Evolutionary conservation across 75 land plant species (phyloP).

Genomic region (Cupressus sempervirens): DNA sequence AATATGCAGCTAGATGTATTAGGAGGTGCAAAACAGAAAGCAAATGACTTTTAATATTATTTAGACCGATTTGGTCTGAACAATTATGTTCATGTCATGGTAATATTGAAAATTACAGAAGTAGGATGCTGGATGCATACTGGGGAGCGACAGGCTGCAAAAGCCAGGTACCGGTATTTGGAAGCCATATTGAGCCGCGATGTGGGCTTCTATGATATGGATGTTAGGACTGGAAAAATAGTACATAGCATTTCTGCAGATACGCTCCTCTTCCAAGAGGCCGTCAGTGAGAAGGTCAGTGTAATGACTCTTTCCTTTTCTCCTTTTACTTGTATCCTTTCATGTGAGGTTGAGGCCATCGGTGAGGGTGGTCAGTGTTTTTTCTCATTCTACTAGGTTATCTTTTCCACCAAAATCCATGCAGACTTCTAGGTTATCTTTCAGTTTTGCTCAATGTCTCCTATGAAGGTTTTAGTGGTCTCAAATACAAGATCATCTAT

Average conservation of each 20-base stretch:
- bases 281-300: constrained; percentile 22
- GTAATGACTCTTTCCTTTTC: background rate
- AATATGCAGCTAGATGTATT: background rate
- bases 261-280: constrained; percentile 15
- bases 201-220: constrained; percentile 21
- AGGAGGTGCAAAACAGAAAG: background rate
- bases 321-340: background rate
- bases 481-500: background rate
- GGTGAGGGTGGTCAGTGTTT: too few relatives aligned
- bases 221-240: constrained; percentile 15
- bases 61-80: background rate
- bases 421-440: background rate
- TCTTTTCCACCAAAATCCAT: background rate
- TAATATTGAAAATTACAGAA: constrained; percentile 5
- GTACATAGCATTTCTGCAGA: constrained; percentile 12
- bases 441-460: background rate
- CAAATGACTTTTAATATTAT: background rate
- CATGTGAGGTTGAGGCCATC: background rate
- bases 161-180: constrained; percentile 13
- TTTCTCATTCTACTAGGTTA: background rate
- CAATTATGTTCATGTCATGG: background rate
- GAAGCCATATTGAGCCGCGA: constrained; percentile 11
- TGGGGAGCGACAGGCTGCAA: constrained; percentile 21
- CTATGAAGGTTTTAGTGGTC: background rate
- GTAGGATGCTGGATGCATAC: constrained; percentile 22